These are phyloP conservation scores for Mortierella sp. DNA, from an alignment of 371 early-diverging fungal species.

Conservation along the genomic window DNA sequence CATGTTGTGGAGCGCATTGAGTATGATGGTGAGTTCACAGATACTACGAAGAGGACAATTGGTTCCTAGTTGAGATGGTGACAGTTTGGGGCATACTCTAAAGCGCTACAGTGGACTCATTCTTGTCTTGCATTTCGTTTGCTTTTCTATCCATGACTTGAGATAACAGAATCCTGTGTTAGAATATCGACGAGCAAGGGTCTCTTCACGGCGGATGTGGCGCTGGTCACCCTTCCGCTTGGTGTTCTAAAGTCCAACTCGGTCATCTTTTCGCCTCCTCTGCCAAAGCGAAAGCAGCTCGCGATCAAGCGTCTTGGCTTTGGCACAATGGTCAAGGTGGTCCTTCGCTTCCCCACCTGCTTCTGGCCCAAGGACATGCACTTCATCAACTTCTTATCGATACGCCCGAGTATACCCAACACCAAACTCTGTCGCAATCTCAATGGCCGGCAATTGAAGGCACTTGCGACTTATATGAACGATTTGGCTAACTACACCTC, in stretches of 20 bases:
- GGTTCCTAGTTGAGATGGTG: slow-evolving; percentile 12
- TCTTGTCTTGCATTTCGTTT: slow-evolving; percentile 3
- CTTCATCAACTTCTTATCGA: slow-evolving; percentile 52
- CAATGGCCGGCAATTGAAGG: slow-evolving; percentile 39
- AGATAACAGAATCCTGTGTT: slow-evolving; percentile 32
- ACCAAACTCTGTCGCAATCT: slow-evolving; percentile 43
- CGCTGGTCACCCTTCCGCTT: slow-evolving; percentile 52
- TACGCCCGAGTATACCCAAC: slow-evolving; percentile 43
- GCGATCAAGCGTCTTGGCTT: slow-evolving; percentile 53
- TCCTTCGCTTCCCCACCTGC: slow-evolving; percentile 38
- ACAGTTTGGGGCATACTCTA: slow-evolving; percentile 39
- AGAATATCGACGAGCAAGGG: slow-evolving; percentile 47
- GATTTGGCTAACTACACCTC: slow-evolving; percentile 52
- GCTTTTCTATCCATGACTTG: slow-evolving; percentile 1
- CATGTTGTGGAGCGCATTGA: slow-evolving; percentile 48
- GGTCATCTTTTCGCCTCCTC: slow-evolving; percentile 40
- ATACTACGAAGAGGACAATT: too few species aligned
- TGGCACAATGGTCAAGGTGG: slow-evolving; percentile 52
- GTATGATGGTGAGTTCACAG: slow-evolving; percentile 48
- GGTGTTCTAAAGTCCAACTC: slow-evolving; percentile 52
- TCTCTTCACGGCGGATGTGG: slow-evolving; percentile 35
- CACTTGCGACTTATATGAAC: slow-evolving; percentile 41
- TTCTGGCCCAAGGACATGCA: slow-evolving; percentile 51
- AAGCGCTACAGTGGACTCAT: slow-evolving; percentile 30
- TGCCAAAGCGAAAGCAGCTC: slow-evolving; percentile 36